These are phyloP conservation scores for Termitomyces titanicus DNA, from an alignment of 768 basidiomycete species.

Conservation along the genomic window DNA sequence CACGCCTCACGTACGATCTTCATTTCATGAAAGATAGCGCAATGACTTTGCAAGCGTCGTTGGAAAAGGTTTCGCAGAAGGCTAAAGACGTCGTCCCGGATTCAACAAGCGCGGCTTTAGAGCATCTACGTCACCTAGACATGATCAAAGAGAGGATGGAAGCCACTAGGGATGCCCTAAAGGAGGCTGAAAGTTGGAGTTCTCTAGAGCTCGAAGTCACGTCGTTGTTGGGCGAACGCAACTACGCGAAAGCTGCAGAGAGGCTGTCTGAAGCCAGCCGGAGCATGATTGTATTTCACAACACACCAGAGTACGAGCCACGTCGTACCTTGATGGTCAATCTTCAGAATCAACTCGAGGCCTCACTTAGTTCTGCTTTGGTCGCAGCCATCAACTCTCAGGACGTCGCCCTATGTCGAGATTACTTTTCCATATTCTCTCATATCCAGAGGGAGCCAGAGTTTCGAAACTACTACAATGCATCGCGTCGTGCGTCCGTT, in stretches of 20 bases:
- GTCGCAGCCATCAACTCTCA: slow-evolving; percentile 81
- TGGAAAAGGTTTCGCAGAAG: slow-evolving; percentile 59
- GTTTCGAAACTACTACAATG: slow-evolving; percentile 93
- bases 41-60: slow-evolving; percentile 61
- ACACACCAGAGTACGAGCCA: slow-evolving; percentile 87
- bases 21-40: slow-evolving; percentile 97
- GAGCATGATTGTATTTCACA: slow-evolving; percentile 90
- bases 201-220: slow-evolving; percentile 92
- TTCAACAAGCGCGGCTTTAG: slow-evolving; percentile 64
- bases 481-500: slow-evolving; percentile 65
- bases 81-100: slow-evolving; percentile 49
- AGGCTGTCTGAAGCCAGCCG: slow-evolving; percentile 85
- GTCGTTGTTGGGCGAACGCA: slow-evolving; percentile 71
- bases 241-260: slow-evolving; percentile 88
- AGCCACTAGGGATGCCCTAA: slow-evolving; percentile 80
- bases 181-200: slow-evolving; percentile 96
- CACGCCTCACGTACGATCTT: slow-evolving; percentile 90
- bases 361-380: slow-evolving; percentile 84
- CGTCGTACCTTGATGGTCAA: slow-evolving; percentile 84
- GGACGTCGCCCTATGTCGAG: slow-evolving; percentile 70
- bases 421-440: slow-evolving; percentile 83
- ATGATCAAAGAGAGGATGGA: slow-evolving; percentile 85
- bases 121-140: slow-evolving; percentile 78
- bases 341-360: slow-evolving; percentile 94
- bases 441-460: slow-evolving; percentile 91